phyloP scores from a whole-genome alignment of 2,329 filamentous ascomycete genomes.

The Apiospora malaysiana region DNA sequence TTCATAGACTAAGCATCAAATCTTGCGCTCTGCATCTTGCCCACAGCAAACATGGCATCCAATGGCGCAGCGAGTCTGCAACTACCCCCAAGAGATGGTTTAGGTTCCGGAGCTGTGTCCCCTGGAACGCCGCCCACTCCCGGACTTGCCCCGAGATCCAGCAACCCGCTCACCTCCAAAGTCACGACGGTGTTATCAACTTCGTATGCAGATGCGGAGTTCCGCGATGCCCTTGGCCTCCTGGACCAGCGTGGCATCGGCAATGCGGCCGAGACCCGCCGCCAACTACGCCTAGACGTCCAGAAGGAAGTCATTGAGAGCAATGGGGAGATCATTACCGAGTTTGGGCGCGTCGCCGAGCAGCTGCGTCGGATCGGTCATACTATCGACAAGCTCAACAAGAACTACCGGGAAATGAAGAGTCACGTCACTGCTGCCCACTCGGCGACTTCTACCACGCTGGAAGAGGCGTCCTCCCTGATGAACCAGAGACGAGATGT shows the following conservation, averaged over 20 bases:
- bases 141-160: conserved; percentile 43
- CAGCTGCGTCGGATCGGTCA: conserved; percentile 86
- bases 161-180: conserved; percentile 78
- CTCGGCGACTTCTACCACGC: conserved; percentile 72
- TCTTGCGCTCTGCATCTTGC: background rate
- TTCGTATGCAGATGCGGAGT: conserved; percentile 91
- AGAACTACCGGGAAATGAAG: conserved; percentile 81
- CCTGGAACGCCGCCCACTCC: conserved; percentile 24
- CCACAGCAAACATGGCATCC: background rate
- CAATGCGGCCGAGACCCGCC: conserved; percentile 79
- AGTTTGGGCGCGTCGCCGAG: conserved; percentile 91
- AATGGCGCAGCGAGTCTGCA: conserved; percentile 27
- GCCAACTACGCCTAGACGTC: conserved; percentile 79
- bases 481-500: conserved; percentile 75
- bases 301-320: conserved; percentile 93
- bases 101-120: conserved; percentile 34
- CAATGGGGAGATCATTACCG: conserved; percentile 86
- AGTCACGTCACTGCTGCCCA: conserved; percentile 77
- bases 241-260: conserved; percentile 74
- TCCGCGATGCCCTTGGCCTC: conserved; percentile 80
- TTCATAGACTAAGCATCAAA: background rate
- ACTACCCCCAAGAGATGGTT: conserved; percentile 35
- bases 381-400: conserved; percentile 79
- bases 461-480: conserved; percentile 78
- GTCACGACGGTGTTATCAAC: conserved; percentile 86